These are phyloP conservation scores for Zizania latifolia DNA, from an alignment of 176 grass and related monocot genomes.

Conservation along the genomic window DNA sequence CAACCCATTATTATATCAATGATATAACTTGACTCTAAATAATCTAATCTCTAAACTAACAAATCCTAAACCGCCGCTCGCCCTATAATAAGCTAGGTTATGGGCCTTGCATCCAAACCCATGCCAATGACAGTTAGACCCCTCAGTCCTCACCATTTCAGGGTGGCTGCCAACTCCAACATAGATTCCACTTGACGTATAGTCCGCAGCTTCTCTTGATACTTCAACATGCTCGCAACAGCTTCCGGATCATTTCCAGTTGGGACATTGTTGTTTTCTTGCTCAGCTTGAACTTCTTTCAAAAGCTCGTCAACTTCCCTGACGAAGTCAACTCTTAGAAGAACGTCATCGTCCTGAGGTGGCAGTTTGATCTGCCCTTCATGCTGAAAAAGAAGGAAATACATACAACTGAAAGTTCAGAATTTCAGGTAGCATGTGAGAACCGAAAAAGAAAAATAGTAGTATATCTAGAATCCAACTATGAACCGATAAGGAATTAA, in stretches of 20 bases:
- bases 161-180: conserved; percentile 55
- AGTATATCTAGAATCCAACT: not conserved
- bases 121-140: no score
- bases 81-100: no score
- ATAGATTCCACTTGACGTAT: conserved; percentile 71
- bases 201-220: conserved; percentile 72
- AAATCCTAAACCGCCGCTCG: no score
- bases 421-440: not conserved
- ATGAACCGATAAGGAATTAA: not conserved
- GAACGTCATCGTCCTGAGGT: conserved; percentile 57
- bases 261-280: conserved; percentile 35
- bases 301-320: conserved; percentile 71
- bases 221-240: conserved; percentile 65
- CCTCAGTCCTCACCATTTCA: conserved; percentile 67
- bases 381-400: conserved; percentile 38
- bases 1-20: no score
- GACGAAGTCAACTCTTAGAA: conserved; percentile 88
- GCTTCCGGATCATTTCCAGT: conserved; percentile 71
- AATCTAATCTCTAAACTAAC: no score
- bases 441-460: not conserved
- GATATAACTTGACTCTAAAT: no score
- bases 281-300: conserved; percentile 64
- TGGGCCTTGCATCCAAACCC: no score
- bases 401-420: not conserved
- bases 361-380: conserved; percentile 63